Percentiles rank a stretch among this genome's conserved stretches.
Evolutionary conservation across 768 basidiomycete species (phyloP).

Genomic region (Leccinum boreale): DNA sequence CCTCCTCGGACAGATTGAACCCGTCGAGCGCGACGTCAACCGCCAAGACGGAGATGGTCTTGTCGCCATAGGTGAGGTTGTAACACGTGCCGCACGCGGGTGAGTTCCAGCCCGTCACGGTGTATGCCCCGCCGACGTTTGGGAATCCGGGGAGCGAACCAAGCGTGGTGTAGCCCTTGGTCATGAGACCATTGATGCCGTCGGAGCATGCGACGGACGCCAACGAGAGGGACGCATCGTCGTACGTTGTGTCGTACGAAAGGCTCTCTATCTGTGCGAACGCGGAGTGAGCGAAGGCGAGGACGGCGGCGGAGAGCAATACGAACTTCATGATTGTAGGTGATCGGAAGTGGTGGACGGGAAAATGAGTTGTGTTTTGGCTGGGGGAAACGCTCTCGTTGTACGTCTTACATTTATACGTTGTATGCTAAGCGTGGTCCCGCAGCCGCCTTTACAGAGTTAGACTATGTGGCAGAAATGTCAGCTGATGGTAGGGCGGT

Average conservation of each 20-base stretch:
- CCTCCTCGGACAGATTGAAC: conserved; percentile 48
- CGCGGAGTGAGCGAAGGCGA: conserved; percentile 16
- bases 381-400: background rate
- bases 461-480: background rate
- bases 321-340: conserved; percentile 24
- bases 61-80: conserved; percentile 24
- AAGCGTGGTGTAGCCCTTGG: conserved; percentile 31
- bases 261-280: conserved; percentile 17
- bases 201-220: conserved; percentile 30
- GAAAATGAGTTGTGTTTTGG: background rate
- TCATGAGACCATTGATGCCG: conserved; percentile 30
- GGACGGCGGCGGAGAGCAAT: conserved; percentile 3
- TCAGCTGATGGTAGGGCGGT: conserved; percentile 7
- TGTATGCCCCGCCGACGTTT: conserved; percentile 32
- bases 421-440: background rate
- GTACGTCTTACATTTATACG: conserved; percentile 14
- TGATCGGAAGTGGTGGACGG: background rate
- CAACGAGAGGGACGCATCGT: conserved; percentile 19
- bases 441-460: background rate
- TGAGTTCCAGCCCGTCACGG: conserved; percentile 30
- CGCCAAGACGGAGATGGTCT: conserved; percentile 23
- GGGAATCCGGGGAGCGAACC: conserved; percentile 32
- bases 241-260: conserved; percentile 34
- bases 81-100: conserved; percentile 23
- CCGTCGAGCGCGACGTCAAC: conserved; percentile 29